phyloP scores from a whole-genome alignment of 1,139 yeast species.

The Meyerozyma sp. region DNA sequence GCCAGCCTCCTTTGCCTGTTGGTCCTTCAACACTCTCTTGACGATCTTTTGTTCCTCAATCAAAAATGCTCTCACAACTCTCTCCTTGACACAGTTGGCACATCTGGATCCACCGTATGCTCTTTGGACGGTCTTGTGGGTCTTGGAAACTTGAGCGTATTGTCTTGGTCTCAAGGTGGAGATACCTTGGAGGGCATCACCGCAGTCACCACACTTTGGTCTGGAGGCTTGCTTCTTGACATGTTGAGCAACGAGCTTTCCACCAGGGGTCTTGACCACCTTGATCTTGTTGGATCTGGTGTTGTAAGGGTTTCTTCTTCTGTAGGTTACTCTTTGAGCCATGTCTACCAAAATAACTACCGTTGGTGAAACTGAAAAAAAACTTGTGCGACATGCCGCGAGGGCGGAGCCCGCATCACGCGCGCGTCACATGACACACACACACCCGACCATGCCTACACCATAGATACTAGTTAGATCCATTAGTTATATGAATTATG shows the following conservation, averaged over 20 bases:
- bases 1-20: conserved; percentile 78
- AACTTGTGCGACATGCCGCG: not conserved
- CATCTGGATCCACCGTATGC: conserved; percentile 99
- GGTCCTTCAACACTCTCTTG: conserved; percentile 96
- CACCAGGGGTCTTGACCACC: conserved; percentile 99
- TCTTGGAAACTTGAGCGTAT: conserved; percentile 91
- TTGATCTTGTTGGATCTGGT: conserved; percentile 98
- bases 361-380: not conserved
- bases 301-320: conserved; percentile 85
- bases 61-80: conserved; percentile 98
- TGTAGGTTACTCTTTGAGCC: conserved; percentile 81
- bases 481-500: conserved; percentile 5
- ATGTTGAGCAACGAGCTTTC: conserved; percentile 95
- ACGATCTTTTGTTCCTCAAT: conserved; percentile 99
- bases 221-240: conserved; percentile 91
- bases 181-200: conserved; percentile 84
- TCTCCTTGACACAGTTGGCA: conserved; percentile 97
- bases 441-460: not conserved
- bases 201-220: conserved; percentile 99
- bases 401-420: not conserved
- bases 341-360: conserved; percentile 27
- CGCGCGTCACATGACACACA: not conserved
- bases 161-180: conserved; percentile 96
- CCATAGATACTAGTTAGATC: not conserved
- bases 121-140: conserved; percentile 97